Percentiles rank a stretch among this genome's conserved stretches.
These are phyloP conservation scores for Dictyophora rubrovolvata DNA, from an alignment of 768 basidiomycete species.

Conservation along the genomic window DNA sequence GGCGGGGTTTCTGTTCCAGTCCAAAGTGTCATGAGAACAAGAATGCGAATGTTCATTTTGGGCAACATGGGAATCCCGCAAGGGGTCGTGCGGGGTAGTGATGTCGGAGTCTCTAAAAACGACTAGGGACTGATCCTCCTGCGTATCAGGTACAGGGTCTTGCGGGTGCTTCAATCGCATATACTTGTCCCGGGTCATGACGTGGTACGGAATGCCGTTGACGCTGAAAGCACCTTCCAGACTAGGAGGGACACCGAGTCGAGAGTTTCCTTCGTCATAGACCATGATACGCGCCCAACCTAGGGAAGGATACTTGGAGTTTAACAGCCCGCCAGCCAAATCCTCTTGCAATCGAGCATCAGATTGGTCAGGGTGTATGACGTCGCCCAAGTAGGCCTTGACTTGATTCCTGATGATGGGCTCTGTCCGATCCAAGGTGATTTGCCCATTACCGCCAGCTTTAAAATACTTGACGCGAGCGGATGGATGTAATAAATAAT, in stretches of 20 bases:
- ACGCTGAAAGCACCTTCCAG: constrained; percentile 73
- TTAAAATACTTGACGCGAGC: constrained; percentile 61
- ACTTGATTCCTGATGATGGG: constrained; percentile 57
- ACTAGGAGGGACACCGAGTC: constrained; percentile 37
- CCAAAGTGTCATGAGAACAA: constrained; percentile 63
- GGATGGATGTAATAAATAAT: constrained; percentile 67
- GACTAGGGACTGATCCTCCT: constrained; percentile 47
- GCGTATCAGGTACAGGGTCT: constrained; percentile 37
- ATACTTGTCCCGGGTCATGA: constrained; percentile 64
- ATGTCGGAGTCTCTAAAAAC: constrained; percentile 70
- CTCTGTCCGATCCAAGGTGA: constrained; percentile 40
- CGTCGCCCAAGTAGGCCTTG: constrained; percentile 66
- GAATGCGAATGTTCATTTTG: constrained; percentile 23
- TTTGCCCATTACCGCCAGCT: constrained; percentile 38
- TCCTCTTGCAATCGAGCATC: constrained; percentile 51
- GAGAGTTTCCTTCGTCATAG: constrained; percentile 46
- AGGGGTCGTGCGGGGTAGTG: constrained; percentile 29
- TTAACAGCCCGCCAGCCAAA: constrained; percentile 41
- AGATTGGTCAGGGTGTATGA: constrained; percentile 48
- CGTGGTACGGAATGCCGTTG: constrained; percentile 56
- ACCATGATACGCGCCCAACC: constrained; percentile 78
- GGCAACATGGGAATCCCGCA: constrained; percentile 10
- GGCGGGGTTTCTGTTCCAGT: constrained; percentile 51
- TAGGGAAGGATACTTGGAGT: constrained; percentile 33
- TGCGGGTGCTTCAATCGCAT: constrained; percentile 45